Percentiles rank a stretch among this genome's conserved stretches.
These are phyloP conservation scores for Cryptococcus floricola DNA, from an alignment of 1,284 basidiomycete species.

Conservation along the genomic window DNA sequence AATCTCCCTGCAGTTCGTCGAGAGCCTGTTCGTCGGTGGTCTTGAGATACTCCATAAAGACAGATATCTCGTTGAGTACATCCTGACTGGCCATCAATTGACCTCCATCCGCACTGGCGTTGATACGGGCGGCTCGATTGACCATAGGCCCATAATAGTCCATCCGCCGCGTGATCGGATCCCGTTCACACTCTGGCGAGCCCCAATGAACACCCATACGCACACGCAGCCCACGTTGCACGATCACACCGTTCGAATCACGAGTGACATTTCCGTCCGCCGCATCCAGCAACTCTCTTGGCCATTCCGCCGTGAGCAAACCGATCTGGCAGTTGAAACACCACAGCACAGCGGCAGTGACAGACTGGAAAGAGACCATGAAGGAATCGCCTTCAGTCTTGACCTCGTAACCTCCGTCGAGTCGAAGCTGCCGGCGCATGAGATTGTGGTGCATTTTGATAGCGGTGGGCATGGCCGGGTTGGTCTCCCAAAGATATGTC, in stretches of 20 bases:
- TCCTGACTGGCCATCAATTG: constrained; percentile 93
- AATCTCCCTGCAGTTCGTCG: constrained; percentile 42
- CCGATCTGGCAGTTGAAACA: constrained; percentile 83
- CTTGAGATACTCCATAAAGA: constrained; percentile 45
- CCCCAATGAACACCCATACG: constrained; percentile 99
- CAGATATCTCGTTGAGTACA: constrained; percentile 75
- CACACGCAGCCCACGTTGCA: constrained; percentile 86
- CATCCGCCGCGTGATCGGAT: constrained; percentile 94
- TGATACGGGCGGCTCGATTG: constrained; percentile 85
- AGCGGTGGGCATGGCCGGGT: constrained; percentile 91
- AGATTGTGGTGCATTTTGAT: constrained; percentile 89
- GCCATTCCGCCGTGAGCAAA: constrained; percentile 85
- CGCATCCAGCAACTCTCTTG: constrained; percentile 86
- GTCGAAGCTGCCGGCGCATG: constrained; percentile 77
- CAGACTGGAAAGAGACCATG: constrained; percentile 94
- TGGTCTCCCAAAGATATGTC: constrained; percentile 94
- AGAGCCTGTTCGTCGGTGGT: constrained; percentile 53
- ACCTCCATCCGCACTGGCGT: constrained; percentile 79
- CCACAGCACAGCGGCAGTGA: constrained; percentile 86
- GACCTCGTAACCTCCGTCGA: constrained; percentile 96
- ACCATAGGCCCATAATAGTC: constrained; percentile 95
- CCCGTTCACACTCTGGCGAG: constrained; percentile 81
- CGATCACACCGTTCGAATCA: constrained; percentile 65
- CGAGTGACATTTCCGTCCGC: constrained; percentile 82
- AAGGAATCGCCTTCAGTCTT: constrained; percentile 99